Conservation (phyloP, 768 basidiomycete species). For the Russula lepida region DNA sequence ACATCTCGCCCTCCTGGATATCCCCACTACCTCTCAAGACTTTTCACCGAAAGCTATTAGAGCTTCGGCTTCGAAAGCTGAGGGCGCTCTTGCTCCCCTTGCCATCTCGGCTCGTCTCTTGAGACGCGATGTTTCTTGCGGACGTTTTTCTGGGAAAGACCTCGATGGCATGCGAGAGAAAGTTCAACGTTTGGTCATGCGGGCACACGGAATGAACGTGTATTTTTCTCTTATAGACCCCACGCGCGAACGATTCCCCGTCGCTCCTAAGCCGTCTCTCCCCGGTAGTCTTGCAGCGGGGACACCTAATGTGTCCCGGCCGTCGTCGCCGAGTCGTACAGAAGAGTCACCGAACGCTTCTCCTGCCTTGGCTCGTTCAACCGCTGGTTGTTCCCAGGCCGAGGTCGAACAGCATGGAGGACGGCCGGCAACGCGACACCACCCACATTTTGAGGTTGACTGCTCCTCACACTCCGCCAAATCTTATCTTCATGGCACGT, state of each 20-base stretch:
- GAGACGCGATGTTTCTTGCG: constrained; percentile 49
- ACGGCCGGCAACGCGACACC: background rate
- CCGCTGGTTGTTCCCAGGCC: constrained; percentile 23
- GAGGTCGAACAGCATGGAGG: background rate
- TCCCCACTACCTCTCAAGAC: constrained; percentile 33
- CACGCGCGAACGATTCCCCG: constrained; percentile 43
- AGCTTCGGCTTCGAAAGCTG: constrained; percentile 33
- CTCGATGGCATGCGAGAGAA: constrained; percentile 43
- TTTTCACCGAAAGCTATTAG: constrained; percentile 34
- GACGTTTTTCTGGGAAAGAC: constrained; percentile 51
- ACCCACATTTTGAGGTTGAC: constrained; percentile 14
- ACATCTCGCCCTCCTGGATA: constrained; percentile 40
- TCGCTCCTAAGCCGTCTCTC: constrained; percentile 12
- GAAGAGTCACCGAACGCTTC: constrained; percentile 29
- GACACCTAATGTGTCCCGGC: constrained; percentile 8
- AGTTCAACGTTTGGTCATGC: constrained; percentile 42
- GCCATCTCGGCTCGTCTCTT: constrained; percentile 46
- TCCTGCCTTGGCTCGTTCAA: constrained; percentile 29
- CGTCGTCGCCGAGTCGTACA: constrained; percentile 9
- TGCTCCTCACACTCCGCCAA: background rate
- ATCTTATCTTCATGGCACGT: background rate
- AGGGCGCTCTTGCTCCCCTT: constrained; percentile 45
- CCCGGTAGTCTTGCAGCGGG: constrained; percentile 7
- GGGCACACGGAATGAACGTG: constrained; percentile 52
- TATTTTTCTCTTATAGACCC: constrained; percentile 63